These are phyloP conservation scores for Penicillium occitanis DNA, from an alignment of 2,329 filamentous ascomycete genomes.

Conservation along the genomic window DNA sequence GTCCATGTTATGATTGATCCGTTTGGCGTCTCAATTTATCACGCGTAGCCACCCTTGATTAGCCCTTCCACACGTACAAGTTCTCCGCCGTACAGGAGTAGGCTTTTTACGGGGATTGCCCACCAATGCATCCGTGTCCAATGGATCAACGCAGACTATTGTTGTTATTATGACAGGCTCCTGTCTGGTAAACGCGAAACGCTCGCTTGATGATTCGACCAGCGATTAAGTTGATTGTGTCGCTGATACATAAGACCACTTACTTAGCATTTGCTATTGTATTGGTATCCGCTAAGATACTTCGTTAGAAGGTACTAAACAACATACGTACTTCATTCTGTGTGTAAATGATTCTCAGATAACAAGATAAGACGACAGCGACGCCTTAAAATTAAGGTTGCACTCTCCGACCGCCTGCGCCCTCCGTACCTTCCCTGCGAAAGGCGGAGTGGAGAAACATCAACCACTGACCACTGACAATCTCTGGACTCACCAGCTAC, in stretches of 20 bases:
- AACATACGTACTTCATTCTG: neutral
- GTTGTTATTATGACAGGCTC: constrained; percentile 14
- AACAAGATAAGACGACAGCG: neutral
- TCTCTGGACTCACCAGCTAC: neutral
- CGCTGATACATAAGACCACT: neutral
- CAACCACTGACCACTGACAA: neutral
- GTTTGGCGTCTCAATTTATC: constrained; percentile 3
- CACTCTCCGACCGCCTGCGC: neutral
- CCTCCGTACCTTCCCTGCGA: neutral
- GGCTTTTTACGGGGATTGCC: neutral
- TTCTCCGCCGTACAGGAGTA: neutral
- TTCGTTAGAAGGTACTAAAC: too few relatives aligned
- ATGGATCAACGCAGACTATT: neutral
- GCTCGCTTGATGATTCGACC: constrained; percentile 22
- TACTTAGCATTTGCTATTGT: neutral
- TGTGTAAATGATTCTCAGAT: neutral
- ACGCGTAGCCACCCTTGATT: constrained; percentile 14
- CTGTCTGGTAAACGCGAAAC: constrained; percentile 23
- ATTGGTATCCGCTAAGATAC: too few relatives aligned
- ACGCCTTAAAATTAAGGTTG: constrained; percentile 12
- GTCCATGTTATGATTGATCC: constrained; percentile 7
- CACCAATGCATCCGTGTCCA: neutral
- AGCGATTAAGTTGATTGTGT: constrained; percentile 8
- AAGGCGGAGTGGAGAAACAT: constrained; percentile 1
- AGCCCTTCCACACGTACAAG: constrained; percentile 5